Base-by-base conservation (phyloP, 352 stramenopile species). In the Pythium volutum region DNA sequence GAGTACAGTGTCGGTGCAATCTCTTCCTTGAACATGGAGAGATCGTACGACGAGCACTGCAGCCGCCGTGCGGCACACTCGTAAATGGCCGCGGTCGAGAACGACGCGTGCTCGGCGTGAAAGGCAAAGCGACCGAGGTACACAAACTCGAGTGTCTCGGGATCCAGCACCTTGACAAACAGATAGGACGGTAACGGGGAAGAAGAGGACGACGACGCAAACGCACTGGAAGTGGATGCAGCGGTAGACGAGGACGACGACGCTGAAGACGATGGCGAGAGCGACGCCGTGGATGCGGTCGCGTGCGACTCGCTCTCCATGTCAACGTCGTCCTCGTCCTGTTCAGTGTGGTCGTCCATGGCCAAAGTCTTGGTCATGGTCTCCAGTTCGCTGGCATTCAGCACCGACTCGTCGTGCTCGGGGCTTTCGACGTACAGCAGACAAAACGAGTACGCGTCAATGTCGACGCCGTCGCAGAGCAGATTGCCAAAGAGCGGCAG, bases 401-500 rank as follows among this genome's bases (percentile, higher is more conserved):
- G 46, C 9, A 61, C 55, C 16, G 59, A 47, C 46, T 81, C 70
- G 31, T 84, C 72, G 16, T 66, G 41, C 10, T 59, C 57, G 15
- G 62, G 70, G 41, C 57, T 69, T 47, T 94, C 81, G 12, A 92
- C 67, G 62, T 91, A 91, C 27, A 91, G 75, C 54, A 91, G 74
- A 48, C 80, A 89, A 62, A 87, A 85, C 39, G 82, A 92, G 69
- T 93, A 93, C 7, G 84, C 82, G 50, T 92, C 84, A 53, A 93
- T 89, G 64, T 93, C 84, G 22, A 89, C 77, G 34, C 84, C 84
- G 42, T 93, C 84, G 45, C 74, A 79, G 6, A 93, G 75, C 54
- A 89, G 48, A 34, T 78, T 74, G 14, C 82, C 80, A 64, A 93
- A 93, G 25, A 92, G 74, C 10, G 82, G 78, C 23, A 66, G 69